Conservation (phyloP, 768 basidiomycete genomes). For the Lentinula sp. region DNA sequence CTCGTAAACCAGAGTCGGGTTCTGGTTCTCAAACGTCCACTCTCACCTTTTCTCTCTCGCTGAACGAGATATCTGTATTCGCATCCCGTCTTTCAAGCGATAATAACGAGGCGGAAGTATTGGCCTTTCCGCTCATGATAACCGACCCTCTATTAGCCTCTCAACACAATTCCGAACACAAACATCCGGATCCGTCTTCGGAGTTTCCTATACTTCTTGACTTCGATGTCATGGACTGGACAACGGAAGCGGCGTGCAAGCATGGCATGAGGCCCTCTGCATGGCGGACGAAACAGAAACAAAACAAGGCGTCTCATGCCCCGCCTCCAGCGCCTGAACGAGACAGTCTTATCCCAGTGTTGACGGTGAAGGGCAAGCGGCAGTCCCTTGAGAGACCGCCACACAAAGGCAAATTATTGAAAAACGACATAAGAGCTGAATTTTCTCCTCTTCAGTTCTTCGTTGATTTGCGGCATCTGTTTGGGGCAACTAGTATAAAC, state of each 20-base stretch:
- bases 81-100: slow-evolving; percentile 29
- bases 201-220: slow-evolving; percentile 35
- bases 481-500: slow-evolving; percentile 32
- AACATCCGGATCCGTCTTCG: slow-evolving; percentile 29
- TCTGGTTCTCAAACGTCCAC: neutral
- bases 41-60: slow-evolving; percentile 20
- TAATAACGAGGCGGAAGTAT: slow-evolving; percentile 14
- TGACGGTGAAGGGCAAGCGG: slow-evolving; percentile 5
- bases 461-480: slow-evolving; percentile 50
- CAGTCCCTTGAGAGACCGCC: slow-evolving; percentile 7
- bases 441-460: slow-evolving; percentile 70
- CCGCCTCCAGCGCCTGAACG: slow-evolving; percentile 5
- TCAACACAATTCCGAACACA: slow-evolving; percentile 46
- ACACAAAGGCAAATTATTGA: slow-evolving; percentile 11
- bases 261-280: slow-evolving; percentile 49
- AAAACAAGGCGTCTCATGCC: slow-evolving; percentile 16
- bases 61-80: slow-evolving; percentile 55
- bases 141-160: slow-evolving; percentile 61
- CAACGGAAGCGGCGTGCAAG: slow-evolving; percentile 29
- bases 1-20: neutral
- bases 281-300: slow-evolving; percentile 50
- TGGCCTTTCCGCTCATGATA: slow-evolving; percentile 63
- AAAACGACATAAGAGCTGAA: slow-evolving; percentile 30
- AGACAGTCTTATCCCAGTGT: neutral
- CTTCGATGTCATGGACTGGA: slow-evolving; percentile 64